Evolutionary conservation across 805 yeast genomes (phyloP).

Genomic region (Candida methanosorbosa): DNA sequence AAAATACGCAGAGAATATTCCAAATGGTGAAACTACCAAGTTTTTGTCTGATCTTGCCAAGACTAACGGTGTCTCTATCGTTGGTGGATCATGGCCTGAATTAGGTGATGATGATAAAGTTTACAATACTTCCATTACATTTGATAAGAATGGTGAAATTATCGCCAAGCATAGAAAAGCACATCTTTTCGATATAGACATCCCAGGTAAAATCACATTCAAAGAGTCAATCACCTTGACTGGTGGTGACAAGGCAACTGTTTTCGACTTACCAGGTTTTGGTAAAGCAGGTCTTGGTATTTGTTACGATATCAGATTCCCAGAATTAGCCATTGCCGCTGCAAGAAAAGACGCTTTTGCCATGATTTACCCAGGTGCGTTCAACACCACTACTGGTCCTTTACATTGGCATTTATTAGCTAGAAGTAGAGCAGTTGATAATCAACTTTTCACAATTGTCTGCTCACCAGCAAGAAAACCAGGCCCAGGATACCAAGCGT

Average conservation of each 20-base stretch:
- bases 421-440: constrained; percentile 66
- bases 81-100: constrained; percentile 95
- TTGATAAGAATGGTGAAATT: constrained; percentile 61
- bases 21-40: constrained; percentile 58
- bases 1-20: constrained; percentile 82
- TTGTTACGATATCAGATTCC: constrained; percentile 75
- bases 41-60: constrained; percentile 62
- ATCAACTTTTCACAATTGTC: constrained; percentile 60
- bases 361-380: constrained; percentile 78
- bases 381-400: constrained; percentile 80
- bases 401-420: constrained; percentile 76
- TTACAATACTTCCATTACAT: constrained; percentile 70
- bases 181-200: constrained; percentile 87
- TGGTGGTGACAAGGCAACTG: constrained; percentile 79
- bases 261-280: constrained; percentile 52
- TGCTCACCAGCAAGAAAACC: constrained; percentile 85
- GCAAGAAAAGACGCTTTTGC: constrained; percentile 63
- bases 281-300: constrained; percentile 81
- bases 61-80: constrained; percentile 49
- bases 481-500: constrained; percentile 50
- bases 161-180: constrained; percentile 87
- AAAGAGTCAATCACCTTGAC: constrained; percentile 69
- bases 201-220: constrained; percentile 85
- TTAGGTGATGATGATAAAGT: constrained; percentile 45
- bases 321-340: constrained; percentile 67